Conservation (phyloP, 2,329 filamentous ascomycete genomes). For the Beauveria brongniartii region DNA sequence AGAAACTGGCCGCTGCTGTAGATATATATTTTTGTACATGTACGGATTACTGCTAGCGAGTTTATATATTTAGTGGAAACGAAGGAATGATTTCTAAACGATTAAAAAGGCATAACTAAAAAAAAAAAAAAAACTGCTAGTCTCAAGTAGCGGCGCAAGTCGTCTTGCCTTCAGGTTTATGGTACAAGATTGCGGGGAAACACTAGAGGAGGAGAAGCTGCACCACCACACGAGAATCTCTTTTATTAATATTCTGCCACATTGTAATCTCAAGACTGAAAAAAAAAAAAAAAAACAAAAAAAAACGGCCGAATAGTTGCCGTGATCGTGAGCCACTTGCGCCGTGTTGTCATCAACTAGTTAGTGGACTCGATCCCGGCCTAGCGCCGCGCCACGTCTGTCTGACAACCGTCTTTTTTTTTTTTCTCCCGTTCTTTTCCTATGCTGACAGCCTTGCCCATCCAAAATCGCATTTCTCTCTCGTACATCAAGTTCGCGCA, state of each 20-base stretch:
- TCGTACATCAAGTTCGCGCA: background rate
- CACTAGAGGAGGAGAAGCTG: too few relatives aligned
- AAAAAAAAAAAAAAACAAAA: background rate
- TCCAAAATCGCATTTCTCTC: background rate
- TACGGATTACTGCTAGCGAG: background rate
- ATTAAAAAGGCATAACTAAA: too few relatives aligned
- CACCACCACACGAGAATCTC: too few relatives aligned
- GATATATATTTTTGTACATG: background rate
- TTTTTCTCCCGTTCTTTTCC: background rate
- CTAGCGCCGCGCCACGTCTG: background rate
- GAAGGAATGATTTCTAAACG: background rate
- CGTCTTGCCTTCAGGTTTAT: too few relatives aligned
- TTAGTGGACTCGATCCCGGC: background rate
- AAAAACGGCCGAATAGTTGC: background rate
- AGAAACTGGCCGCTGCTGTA: conserved; percentile 7
- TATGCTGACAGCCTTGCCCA: background rate
- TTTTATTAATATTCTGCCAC: too few relatives aligned
- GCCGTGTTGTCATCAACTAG: too few relatives aligned
- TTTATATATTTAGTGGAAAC: background rate
- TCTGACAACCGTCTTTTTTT: background rate
- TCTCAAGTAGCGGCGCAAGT: too few relatives aligned
- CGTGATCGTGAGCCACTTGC: background rate
- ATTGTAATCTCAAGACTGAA: background rate
- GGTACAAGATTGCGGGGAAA: too few relatives aligned
- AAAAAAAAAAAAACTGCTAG: too few relatives aligned